Evolutionary conservation across 129 eudicot genomes (phyloP).

Genomic region (Sambucus nigra): DNA sequence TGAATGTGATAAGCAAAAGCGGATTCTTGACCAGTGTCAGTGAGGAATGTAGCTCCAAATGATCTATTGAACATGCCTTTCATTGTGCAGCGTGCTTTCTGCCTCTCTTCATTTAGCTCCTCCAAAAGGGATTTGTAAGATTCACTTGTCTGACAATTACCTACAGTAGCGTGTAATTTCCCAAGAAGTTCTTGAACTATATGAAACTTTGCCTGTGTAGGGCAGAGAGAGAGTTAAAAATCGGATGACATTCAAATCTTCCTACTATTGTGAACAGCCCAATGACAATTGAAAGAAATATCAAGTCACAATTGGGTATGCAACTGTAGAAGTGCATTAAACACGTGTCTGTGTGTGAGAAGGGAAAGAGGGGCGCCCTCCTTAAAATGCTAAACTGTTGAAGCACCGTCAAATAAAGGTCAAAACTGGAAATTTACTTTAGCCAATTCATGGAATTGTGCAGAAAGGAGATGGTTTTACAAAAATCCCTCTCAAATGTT

Average conservation of each 20-base stretch:
- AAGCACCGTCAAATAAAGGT: no score
- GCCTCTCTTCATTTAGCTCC: conserved; percentile 86
- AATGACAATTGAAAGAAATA: no score
- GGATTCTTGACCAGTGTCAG: conserved; percentile 95
- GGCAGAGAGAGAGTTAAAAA: background rate
- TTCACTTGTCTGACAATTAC: conserved; percentile 33
- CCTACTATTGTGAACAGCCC: no score
- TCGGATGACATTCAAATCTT: background rate
- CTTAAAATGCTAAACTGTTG: no score
- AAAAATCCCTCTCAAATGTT: background rate
- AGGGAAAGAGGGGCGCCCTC: no score
- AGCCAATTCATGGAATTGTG: no score
- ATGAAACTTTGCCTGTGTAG: conserved; percentile 81
- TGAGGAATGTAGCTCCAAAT: conserved; percentile 92
- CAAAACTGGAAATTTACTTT: no score
- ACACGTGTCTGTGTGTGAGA: no score
- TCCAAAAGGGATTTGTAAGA: conserved; percentile 49
- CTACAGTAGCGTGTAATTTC: conserved; percentile 64
- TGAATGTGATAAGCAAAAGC: conserved; percentile 92
- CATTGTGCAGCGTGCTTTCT: conserved; percentile 67
- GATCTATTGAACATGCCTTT: conserved; percentile 82
- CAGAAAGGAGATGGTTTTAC: no score
- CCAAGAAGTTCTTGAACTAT: conserved; percentile 96
- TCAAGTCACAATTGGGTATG: no score
- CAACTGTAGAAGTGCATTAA: no score